These are phyloP conservation scores for Suillus weaverae DNA, from an alignment of 768 basidiomycete species.

Conservation along the genomic window DNA sequence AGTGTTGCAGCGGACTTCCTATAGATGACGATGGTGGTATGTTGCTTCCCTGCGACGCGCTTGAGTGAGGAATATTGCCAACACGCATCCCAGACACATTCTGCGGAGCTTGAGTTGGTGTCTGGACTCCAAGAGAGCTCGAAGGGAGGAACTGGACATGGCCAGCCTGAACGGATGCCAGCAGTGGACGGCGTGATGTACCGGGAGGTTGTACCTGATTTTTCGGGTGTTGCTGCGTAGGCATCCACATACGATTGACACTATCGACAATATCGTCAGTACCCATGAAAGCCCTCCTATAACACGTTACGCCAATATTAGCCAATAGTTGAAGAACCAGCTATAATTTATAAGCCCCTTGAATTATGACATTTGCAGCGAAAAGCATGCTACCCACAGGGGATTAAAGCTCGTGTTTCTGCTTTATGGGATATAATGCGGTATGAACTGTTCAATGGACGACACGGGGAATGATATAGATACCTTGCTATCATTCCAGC, in stretches of 20 bases:
- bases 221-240: constrained; percentile 2
- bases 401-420: not conserved
- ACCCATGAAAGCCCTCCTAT: not conserved
- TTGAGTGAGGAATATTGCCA: not conserved
- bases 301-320: not conserved
- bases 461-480: not conserved
- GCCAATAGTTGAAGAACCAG: not conserved
- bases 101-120: not conserved
- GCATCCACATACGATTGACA: not conserved
- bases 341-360: not conserved
- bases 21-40: constrained; percentile 18
- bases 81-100: not conserved
- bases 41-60: constrained; percentile 3
- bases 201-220: not conserved
- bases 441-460: not conserved
- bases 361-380: not conserved
- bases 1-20: constrained; percentile 22
- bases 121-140: not conserved
- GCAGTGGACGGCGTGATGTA: constrained; percentile 1
- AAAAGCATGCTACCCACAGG: not conserved
- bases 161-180: constrained; percentile 7
- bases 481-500: no score
- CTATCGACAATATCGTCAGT: not conserved
- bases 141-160: constrained; percentile 3
- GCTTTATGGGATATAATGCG: not conserved